Evolutionary conservation across 768 basidiomycete species (phyloP).

Genomic region (Trametes villosa): DNA sequence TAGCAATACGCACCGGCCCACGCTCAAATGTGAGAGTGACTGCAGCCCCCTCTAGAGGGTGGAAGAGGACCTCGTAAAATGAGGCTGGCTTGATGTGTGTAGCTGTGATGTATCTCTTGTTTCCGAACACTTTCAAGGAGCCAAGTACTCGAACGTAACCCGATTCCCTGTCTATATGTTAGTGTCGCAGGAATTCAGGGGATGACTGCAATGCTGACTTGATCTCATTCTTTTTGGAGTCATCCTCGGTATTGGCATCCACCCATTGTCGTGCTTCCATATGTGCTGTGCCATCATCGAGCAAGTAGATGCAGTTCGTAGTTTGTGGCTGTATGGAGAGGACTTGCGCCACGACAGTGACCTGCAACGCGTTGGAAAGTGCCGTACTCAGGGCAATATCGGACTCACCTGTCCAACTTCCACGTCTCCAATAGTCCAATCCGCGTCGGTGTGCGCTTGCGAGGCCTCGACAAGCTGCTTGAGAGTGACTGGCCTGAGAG

Average conservation of each 20-base stretch:
- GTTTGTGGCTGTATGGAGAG: conserved; percentile 67
- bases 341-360: conserved; percentile 78
- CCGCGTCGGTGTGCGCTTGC: conserved; percentile 88
- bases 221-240: conserved; percentile 53
- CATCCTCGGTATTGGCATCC: conserved; percentile 63
- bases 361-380: conserved; percentile 41
- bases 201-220: conserved; percentile 43
- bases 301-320: conserved; percentile 77
- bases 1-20: conserved; percentile 57
- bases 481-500: conserved; percentile 76
- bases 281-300: conserved; percentile 87
- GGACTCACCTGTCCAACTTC: conserved; percentile 77
- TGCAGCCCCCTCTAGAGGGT: conserved; percentile 74
- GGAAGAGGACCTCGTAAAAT: conserved; percentile 78
- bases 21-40: conserved; percentile 68
- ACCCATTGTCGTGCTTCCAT: conserved; percentile 86
- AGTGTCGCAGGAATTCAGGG: not conserved
- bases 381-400: not conserved
- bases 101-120: conserved; percentile 82
- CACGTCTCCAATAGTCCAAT: conserved; percentile 81
- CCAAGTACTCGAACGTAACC: conserved; percentile 83
- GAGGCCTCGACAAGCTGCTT: conserved; percentile 73
- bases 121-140: conserved; percentile 77
- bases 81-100: conserved; percentile 70
- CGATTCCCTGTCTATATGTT: conserved; percentile 56